Percentiles rank a stretch among this genome's conserved stretches.
phyloP scores from a whole-genome alignment of 441 rosid genomes.

The Raphanus hybrid region DNA sequence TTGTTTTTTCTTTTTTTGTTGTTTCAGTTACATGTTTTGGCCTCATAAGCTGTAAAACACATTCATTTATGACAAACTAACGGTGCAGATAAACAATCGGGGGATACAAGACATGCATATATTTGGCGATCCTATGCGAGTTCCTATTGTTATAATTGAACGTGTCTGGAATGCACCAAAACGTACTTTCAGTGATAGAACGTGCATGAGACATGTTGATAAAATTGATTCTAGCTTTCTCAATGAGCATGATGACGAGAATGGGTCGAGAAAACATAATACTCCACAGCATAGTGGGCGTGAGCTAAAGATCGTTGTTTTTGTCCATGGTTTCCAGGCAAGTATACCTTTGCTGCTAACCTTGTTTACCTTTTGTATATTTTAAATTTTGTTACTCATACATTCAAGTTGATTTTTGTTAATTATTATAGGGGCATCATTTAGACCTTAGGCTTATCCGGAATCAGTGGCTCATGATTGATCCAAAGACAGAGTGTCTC shows the following conservation, averaged over 20 bases:
- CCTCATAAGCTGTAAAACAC: not conserved
- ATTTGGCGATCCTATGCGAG: conserved; percentile 76
- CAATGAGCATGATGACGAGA: conserved; percentile 39
- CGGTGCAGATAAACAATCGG: conserved; percentile 77
- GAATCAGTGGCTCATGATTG: conserved; percentile 96
- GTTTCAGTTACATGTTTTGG: not conserved
- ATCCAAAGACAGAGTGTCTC: conserved; percentile 83
- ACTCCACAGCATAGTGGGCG: conserved; percentile 47
- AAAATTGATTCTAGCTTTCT: conserved; percentile 47
- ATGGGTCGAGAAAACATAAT: conserved; percentile 40
- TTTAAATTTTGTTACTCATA: no score
- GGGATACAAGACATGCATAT: conserved; percentile 92
- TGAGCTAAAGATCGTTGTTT: conserved; percentile 75
- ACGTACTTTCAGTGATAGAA: conserved; percentile 75
- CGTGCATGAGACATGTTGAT: conserved; percentile 68
- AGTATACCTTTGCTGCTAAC: conserved; percentile 8
- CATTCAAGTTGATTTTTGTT: not conserved
- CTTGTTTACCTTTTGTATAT: no score
- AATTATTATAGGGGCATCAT: conserved; percentile 75
- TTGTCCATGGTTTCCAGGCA: conserved; percentile 99
- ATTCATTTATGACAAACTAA: not conserved
- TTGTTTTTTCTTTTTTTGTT: conserved; percentile 5
- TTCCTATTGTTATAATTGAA: conserved; percentile 85
- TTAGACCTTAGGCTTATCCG: conserved; percentile 90
- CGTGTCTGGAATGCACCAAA: conserved; percentile 79